Base-by-base conservation (phyloP, 78 protist species). In the Thecamonas trahens region DNA sequence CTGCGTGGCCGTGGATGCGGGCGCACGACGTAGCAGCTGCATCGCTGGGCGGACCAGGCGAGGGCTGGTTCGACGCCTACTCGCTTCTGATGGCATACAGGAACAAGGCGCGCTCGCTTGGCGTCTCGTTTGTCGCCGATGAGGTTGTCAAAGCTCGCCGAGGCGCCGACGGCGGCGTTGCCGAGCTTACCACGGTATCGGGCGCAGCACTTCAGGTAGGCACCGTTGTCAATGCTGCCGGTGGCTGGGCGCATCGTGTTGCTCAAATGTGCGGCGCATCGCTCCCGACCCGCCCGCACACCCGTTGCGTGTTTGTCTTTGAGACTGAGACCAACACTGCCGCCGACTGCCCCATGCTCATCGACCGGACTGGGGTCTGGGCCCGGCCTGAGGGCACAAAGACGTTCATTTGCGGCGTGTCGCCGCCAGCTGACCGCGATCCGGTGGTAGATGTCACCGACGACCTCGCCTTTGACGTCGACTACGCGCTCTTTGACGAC, bases 61-160 rank as follows among this genome's bases (percentile, higher is more conserved):
- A 70, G 38, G 76, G 76, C 44, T 70, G 76, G 76, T 70, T 70
- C 55, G 76, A 70, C 20, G 67, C 76, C 4, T 70, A 58, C 50
- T 15, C 50, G 52, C 61, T 70, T 58, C 15, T 70, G 45, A 38
- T 2, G 26, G 58, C 14, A 15, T 1, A 59, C n/a, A 61, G 49
- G 42, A 11, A 20, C 60, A 31, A 40, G 63, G 55, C 59, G 14
- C 3, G 6, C 22, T 22, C 20, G 34, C 11, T 24, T 5, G 67
- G 67, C 17, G 76, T 61, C 13, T 0, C 13, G 59, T 40, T n/a
- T n/a, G 14, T 70, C 49, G 22, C 49, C 14, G 76, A 61, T 20
- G 66, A 7, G 28, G 54, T 17, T 9, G 58, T 53, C 22, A 11
- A 14, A 11, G 8, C 9, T 8, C 8, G 15, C 13, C 31, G 31